These are phyloP conservation scores for Cryptosporidium xiaoi DNA, from an alignment of 169 alveolate species.

Conservation along the genomic window DNA sequence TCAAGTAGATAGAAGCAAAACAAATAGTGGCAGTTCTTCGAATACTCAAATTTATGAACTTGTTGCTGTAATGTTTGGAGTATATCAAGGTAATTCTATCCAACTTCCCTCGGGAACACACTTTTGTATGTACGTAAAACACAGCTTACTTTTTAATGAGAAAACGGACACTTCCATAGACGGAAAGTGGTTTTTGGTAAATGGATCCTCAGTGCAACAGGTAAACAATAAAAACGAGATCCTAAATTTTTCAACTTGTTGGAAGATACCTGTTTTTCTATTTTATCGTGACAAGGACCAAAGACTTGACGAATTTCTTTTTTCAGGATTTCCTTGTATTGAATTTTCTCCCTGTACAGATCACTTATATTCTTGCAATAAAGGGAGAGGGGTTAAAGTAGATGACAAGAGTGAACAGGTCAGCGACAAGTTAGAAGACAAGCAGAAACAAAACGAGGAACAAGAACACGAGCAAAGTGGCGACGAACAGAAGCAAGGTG, in stretches of 20 bases:
- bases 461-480: not conserved
- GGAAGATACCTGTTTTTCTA: conserved; percentile 48
- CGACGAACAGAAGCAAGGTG: not conserved
- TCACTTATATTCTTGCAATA: too few relatives aligned
- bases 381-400: not conserved
- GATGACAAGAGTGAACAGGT: not conserved
- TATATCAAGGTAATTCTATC: conserved; percentile 42
- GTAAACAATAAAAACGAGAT: conserved; percentile 39
- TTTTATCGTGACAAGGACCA: conserved; percentile 18
- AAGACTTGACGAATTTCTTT: not conserved
- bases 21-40: not conserved
- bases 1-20: not conserved
- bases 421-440: not conserved
- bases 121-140: conserved; percentile 54
- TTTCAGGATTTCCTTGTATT: not conserved
- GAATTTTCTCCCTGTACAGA: not conserved
- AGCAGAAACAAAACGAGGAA: not conserved
- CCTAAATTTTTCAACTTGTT: conserved; percentile 10
- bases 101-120: conserved; percentile 71
- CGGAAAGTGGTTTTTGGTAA: conserved; percentile 39
- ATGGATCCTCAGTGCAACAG: conserved; percentile 37
- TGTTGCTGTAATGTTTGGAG: conserved; percentile 47
- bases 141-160: conserved; percentile 14
- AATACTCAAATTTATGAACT: conserved; percentile 21
- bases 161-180: not conserved